Evolutionary conservation across 306 rosid genomes (phyloP).

Genomic region (Clitoria ternatea): DNA sequence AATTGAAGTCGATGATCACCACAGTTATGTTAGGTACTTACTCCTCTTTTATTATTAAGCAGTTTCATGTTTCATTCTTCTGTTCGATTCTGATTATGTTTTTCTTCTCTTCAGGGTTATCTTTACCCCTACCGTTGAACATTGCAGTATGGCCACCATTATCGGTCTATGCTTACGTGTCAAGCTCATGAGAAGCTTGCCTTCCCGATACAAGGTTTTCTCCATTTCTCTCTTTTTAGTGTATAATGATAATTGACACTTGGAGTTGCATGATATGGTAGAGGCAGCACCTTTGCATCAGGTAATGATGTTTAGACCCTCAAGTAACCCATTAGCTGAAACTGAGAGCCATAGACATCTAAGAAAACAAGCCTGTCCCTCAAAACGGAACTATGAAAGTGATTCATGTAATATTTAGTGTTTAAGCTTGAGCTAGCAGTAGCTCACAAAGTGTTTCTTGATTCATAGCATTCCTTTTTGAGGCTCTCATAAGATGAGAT

Average conservation of each 20-base stretch:
- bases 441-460: background rate
- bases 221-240: background rate
- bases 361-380: background rate
- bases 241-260: background rate
- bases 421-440: slow-evolving; percentile 4
- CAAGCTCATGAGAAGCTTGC: slow-evolving; percentile 85
- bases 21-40: slow-evolving; percentile 69
- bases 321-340: background rate
- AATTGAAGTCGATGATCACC: slow-evolving; percentile 67
- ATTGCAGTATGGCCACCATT: slow-evolving; percentile 94
- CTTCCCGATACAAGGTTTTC: slow-evolving; percentile 78
- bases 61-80: background rate
- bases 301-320: background rate
- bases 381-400: background rate
- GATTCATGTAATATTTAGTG: background rate
- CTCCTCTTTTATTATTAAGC: background rate
- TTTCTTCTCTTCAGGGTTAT: slow-evolving; percentile 60
- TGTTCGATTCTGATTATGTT: background rate
- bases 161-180: slow-evolving; percentile 93
- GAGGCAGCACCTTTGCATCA: background rate
- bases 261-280: background rate
- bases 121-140: slow-evolving; percentile 93
- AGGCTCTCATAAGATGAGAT: background rate
- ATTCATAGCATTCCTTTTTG: background rate
- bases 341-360: background rate